These are phyloP conservation scores for Scorias spongiosa DNA, from an alignment of 2,329 filamentous ascomycete genomes.

Conservation along the genomic window DNA sequence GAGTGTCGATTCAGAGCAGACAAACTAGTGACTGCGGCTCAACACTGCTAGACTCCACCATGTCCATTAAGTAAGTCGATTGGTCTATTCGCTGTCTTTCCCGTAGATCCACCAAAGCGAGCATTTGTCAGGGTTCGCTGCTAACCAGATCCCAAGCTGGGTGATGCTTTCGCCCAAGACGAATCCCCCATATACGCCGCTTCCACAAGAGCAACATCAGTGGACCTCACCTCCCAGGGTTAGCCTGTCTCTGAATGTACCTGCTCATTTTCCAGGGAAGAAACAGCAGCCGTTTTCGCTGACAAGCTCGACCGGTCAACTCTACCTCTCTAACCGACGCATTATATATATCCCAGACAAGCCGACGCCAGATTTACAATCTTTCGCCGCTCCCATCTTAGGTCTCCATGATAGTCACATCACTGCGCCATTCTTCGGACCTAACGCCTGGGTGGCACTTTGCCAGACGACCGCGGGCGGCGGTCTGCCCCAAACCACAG, in stretches of 20 bases:
- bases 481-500: conserved; percentile 56
- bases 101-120: too few species aligned
- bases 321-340: conserved; percentile 32
- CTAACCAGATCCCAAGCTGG: conserved; percentile 44
- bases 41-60: conserved; percentile 1
- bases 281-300: conserved; percentile 27
- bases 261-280: conserved; percentile 47
- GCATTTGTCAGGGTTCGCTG: conserved; percentile 2
- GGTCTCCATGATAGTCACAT: conserved; percentile 78
- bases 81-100: background rate
- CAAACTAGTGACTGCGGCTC: too few species aligned
- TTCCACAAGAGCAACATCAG: conserved; percentile 69
- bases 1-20: too few species aligned
- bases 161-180: conserved; percentile 69
- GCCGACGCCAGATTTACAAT: conserved; percentile 55
- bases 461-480: conserved; percentile 72
- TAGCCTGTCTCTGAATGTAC: conserved; percentile 45
- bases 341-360: conserved; percentile 73
- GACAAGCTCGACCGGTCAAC: conserved; percentile 9
- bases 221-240: conserved; percentile 70
- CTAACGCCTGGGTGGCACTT: conserved; percentile 74
- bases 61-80: conserved; percentile 8
- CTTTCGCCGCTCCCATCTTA: conserved; percentile 77
- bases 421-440: conserved; percentile 78
- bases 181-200: conserved; percentile 51